Base-by-base conservation (phyloP, 2,329 filamentous ascomycete genomes). In the Neofusicoccum kwambonambiense region DNA sequence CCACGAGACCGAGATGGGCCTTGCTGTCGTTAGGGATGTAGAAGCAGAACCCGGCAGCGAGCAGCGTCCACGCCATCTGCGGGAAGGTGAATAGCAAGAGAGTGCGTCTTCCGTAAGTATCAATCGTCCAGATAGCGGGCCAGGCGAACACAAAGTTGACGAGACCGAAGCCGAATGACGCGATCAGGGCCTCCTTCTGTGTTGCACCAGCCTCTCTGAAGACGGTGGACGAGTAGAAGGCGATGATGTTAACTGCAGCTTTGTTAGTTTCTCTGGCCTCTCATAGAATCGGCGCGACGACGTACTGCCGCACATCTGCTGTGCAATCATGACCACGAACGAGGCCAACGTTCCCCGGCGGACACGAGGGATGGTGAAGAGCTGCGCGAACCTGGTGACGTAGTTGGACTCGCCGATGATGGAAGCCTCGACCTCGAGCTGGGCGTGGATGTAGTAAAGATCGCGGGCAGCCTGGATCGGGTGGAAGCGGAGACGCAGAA, bases 11-110 rank as follows among this genome's bases (percentile, higher is more conserved):
- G 4, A 70, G 66, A n/a, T 69, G 65, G 11, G 65, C 52, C 13
- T 74, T 69, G 67, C 51, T 62, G 61, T 73, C 71, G 67, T 71
- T 62, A 61, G 15, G 65, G 67, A 75, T 70, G 42, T 76, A 75
- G 27, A 81, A 71, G 6, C 76, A 79, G 12, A 80, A 72, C 74
- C 82, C 71, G 9, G 79, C 79, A 64, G 82, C 81, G 54, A 86
- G 78, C 8, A 84, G 75, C 69, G 82, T 82, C n/a, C 83, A 77
- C 47, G 73, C 74, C 80, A 83, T 82, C 2, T 79, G 67, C 0
- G 81, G 81, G 70, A 82, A 82, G 1, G 81, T 83, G 49, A 77
- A 77, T 1, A 81, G 75, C 39, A 73, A 77, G 5, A 82, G 68
- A 52, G 77, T 80, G 37, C 80, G 73, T 3, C 80, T 76, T 11